Evolutionary conservation across 2,329 filamentous ascomycete genomes (phyloP).

Genomic region (Metarhizium album): DNA sequence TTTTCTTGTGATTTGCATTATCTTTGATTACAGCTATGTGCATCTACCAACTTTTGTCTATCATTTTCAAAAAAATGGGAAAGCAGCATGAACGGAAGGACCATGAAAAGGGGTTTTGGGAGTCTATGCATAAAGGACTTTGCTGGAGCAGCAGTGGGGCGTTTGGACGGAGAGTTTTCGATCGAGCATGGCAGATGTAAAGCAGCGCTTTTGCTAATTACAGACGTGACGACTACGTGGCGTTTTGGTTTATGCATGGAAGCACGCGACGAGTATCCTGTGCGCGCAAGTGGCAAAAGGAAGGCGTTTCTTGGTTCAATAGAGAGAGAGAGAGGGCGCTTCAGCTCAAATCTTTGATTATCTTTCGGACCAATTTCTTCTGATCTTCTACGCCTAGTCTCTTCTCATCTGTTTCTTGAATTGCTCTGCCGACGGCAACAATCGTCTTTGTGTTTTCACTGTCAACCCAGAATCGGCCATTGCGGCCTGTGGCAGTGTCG

Average conservation of each 20-base stretch:
- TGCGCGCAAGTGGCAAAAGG: background rate
- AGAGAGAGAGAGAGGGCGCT: background rate
- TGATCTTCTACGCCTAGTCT: slow-evolving; percentile 54
- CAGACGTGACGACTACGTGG: background rate
- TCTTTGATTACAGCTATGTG: background rate
- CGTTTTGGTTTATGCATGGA: background rate
- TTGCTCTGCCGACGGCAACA: slow-evolving; percentile 65
- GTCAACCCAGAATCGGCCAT: slow-evolving; percentile 87
- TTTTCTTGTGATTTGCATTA: background rate
- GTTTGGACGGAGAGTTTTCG: background rate
- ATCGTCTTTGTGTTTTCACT: slow-evolving; percentile 64
- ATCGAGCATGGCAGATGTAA: background rate
- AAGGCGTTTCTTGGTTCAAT: background rate
- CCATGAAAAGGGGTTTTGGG: background rate
- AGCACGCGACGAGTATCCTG: background rate
- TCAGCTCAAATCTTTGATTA: slow-evolving; percentile 49
- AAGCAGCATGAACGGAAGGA: background rate
- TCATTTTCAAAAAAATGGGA: background rate
- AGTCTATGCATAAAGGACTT: background rate
- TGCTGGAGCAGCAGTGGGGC: background rate
- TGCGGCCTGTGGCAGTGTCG: slow-evolving; percentile 86
- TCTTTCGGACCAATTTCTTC: slow-evolving; percentile 56
- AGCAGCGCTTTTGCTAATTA: background rate
- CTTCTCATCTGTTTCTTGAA: slow-evolving; percentile 67
- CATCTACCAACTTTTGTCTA: background rate